Evolutionary conservation across 2,329 filamentous ascomycete genomes (phyloP), one percentile per base, ranked within the genome.

Genomic region (Triangularia setosa): DNA sequence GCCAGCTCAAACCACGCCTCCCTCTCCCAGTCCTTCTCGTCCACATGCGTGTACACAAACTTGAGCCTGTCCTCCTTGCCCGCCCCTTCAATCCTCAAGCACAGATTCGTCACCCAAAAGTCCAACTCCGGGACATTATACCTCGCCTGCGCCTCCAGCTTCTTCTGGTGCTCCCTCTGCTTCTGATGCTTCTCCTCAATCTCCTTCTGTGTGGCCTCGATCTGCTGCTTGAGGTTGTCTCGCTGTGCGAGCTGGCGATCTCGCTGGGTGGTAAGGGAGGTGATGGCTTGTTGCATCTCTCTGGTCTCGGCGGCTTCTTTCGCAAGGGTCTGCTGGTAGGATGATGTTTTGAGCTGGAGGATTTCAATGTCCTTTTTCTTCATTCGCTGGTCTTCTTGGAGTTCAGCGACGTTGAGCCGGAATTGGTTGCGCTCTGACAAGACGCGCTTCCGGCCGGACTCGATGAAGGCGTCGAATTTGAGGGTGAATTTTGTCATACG

Each of bases 1-100:
- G 90, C 88, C 64, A 99, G 81, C 79, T 98, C 94, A 74, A 99
- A 98, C 88, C 91, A 96, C 14, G 91, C 93, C 79, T 98, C 93
- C 65, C 88, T 84, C 71, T 93, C 91, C 89, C 91, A 93, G 74
- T 95, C 89, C 72, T 87, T 86, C 79, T 96, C 92, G 73, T 96
- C 88, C 55, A 98, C 82, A 75, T 96, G 91, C 27, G 87, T 90
- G 74, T 92, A 99, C 2, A 95, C 85, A 75, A 99, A 97, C 77
- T 94, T 94, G 70, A 99, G 81, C 25, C 91, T 85, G 77, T 97
- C 93, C 67, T 91, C 88, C 73, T 87, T 85, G 1, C 92, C 93
- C 0, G 91, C 91, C 1, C 94, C 94, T 74, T 98, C 94, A 73
- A 99, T 96, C 66, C 90, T 83, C 74, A 98, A 77, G 64, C 94